A percentile compares a stretch with the other conserved stretches of the same genome.
These are phyloP conservation scores for Lathyrus oleraceus DNA, from an alignment of 306 rosid species.

Conservation along the genomic window DNA sequence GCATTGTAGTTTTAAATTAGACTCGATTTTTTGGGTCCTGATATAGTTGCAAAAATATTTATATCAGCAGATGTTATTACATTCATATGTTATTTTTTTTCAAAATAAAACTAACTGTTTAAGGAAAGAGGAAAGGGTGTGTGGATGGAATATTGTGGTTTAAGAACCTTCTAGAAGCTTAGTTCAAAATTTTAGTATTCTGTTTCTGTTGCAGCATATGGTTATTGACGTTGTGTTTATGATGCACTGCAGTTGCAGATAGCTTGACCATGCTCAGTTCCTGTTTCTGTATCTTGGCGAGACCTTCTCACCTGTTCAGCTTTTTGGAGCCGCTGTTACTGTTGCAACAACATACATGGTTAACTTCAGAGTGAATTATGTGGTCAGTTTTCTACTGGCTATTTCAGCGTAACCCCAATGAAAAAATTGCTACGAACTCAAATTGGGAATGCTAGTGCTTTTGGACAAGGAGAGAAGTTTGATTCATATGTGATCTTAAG, in stretches of 20 bases:
- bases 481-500: conserved; percentile 13
- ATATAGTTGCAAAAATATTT: conserved; percentile 14
- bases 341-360: conserved; percentile 77
- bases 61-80: neutral
- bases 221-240: conserved; percentile 41
- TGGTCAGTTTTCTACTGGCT: neutral
- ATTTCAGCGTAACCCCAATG: conserved; percentile 21
- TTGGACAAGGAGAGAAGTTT: conserved; percentile 4
- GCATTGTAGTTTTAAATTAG: conserved; percentile 8
- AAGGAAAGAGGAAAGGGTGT: neutral
- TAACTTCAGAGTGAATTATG: conserved; percentile 60
- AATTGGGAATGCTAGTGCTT: conserved; percentile 30
- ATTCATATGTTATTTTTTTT: neutral
- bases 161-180: conserved; percentile 22
- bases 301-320: conserved; percentile 82
- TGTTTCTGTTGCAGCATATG: conserved; percentile 71
- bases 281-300: conserved; percentile 79
- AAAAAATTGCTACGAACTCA: conserved; percentile 5
- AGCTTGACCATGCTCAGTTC: conserved; percentile 94
- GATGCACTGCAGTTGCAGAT: conserved; percentile 68
- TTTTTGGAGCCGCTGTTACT: conserved; percentile 71
- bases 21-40: conserved; percentile 14
- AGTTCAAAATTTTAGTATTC: conserved; percentile 5
- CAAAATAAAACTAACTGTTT: neutral
- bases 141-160: neutral